phyloP scores from a whole-genome alignment of 2,329 filamentous ascomycete genomes.

The Verticillium dahliae region DNA sequence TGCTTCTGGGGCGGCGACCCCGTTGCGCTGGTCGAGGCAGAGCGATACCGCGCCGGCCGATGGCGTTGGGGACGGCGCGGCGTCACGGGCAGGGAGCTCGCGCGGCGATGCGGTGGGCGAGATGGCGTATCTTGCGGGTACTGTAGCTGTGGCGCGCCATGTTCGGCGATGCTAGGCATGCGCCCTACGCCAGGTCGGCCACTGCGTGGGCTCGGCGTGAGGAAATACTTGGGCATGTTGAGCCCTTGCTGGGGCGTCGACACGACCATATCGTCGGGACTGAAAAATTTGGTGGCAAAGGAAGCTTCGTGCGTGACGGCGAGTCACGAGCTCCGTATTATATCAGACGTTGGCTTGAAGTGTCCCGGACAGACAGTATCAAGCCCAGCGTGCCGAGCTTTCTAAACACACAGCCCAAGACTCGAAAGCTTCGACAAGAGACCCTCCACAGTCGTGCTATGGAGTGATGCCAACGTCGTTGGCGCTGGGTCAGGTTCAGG shows the following conservation, averaged over 20 bases:
- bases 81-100: background rate
- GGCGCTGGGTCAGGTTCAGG: background rate
- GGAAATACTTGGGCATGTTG: conserved; percentile 10
- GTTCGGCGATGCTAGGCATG: conserved; percentile 31
- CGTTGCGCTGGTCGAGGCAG: background rate
- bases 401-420: background rate
- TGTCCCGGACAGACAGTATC: background rate
- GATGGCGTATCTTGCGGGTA: background rate
- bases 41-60: background rate
- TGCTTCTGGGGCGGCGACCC: background rate
- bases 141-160: conserved; percentile 13
- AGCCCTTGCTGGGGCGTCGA: background rate
- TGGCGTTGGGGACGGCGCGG: background rate
- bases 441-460: background rate
- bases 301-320: background rate
- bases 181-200: conserved; percentile 16
- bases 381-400: background rate
- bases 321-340: background rate
- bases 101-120: background rate
- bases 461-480: background rate
- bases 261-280: background rate
- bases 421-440: background rate
- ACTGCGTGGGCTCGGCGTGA: conserved; percentile 12
- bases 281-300: background rate
- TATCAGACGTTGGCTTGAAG: background rate